These are phyloP conservation scores for Pezicula rhizophila DNA, from an alignment of 2,329 filamentous ascomycete species.

Conservation along the genomic window DNA sequence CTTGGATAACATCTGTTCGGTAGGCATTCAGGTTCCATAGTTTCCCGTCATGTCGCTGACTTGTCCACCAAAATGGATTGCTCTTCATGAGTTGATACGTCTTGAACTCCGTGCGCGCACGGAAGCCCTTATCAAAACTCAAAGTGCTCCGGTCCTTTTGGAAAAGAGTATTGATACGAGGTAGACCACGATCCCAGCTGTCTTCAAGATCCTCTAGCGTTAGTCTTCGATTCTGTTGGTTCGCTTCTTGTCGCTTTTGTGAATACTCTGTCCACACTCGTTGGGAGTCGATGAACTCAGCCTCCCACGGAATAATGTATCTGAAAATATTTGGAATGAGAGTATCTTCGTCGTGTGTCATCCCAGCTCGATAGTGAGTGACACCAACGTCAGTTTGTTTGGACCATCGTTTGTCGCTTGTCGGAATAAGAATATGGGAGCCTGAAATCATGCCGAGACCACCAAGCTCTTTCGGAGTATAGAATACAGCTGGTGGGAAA, in stretches of 20 bases:
- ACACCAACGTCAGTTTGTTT: conserved; percentile 97
- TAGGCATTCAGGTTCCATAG: conserved; percentile 96
- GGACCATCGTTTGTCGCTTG: conserved; percentile 96
- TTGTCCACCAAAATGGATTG: conserved; percentile 99
- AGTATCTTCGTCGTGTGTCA: conserved; percentile 97
- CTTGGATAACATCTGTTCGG: conserved; percentile 93
- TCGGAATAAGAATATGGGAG: conserved; percentile 93
- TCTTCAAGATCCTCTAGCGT: conserved; percentile 96
- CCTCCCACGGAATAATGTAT: conserved; percentile 98
- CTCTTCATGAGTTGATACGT: conserved; percentile 98
- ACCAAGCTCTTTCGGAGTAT: conserved; percentile 95
- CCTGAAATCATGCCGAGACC: conserved; percentile 98
- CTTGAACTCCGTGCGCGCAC: conserved; percentile 93
- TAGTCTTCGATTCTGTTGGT: conserved; percentile 90
- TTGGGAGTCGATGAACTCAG: conserved; percentile 98
- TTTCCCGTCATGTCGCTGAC: conserved; percentile 93
- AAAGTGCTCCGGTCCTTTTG: conserved; percentile 96
- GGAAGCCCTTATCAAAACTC: conserved; percentile 98
- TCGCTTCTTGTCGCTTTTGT: conserved; percentile 93
- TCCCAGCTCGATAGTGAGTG: conserved; percentile 93
- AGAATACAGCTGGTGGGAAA: conserved; percentile 97
- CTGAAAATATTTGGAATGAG: conserved; percentile 98
- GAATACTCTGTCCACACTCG: conserved; percentile 99
- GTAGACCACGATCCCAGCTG: conserved; percentile 95
- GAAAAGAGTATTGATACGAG: conserved; percentile 97